phyloP scores from a whole-genome alignment of 2,329 filamentous ascomycete genomes.

The Massarina eburnea region DNA sequence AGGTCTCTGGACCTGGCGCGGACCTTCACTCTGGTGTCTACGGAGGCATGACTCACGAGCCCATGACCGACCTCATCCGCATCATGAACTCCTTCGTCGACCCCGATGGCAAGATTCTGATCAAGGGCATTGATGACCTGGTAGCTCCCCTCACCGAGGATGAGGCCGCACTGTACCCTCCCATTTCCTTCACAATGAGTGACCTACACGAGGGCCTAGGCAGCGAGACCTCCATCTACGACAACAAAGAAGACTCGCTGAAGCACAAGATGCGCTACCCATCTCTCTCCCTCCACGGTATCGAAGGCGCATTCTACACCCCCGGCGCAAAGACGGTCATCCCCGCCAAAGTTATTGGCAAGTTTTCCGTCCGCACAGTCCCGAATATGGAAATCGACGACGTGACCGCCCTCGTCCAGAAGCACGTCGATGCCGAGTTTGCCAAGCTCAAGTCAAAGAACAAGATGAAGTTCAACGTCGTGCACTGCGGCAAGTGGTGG shows the following conservation, averaged over 20 bases:
- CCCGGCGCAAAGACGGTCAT: slow-evolving; percentile 98
- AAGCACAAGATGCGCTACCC: slow-evolving; percentile 97
- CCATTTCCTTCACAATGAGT: slow-evolving; percentile 94
- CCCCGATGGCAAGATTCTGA: slow-evolving; percentile 86
- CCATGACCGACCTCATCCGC: slow-evolving; percentile 92
- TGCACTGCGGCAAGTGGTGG: slow-evolving; percentile 98
- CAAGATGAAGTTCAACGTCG: slow-evolving; percentile 74
- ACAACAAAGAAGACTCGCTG: slow-evolving; percentile 86
- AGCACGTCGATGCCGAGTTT: slow-evolving; percentile 81
- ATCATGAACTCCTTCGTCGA: slow-evolving; percentile 85
- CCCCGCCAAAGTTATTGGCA: slow-evolving; percentile 94
- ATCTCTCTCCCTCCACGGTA: slow-evolving; percentile 88
- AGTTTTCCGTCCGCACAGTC: slow-evolving; percentile 97
- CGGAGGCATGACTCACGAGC: slow-evolving; percentile 93
- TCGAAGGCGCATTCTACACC: slow-evolving; percentile 92
- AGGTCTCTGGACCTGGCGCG: slow-evolving; percentile 85
- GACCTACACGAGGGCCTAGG: slow-evolving; percentile 91
- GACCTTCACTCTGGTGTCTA: slow-evolving; percentile 98
- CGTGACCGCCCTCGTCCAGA: slow-evolving; percentile 83
- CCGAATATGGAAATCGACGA: slow-evolving; percentile 94
- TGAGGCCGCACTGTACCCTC: slow-evolving; percentile 83
- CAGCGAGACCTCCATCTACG: slow-evolving; percentile 81
- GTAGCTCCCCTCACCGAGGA: slow-evolving; percentile 86
- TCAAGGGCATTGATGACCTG: slow-evolving; percentile 91
- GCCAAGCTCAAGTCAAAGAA: slow-evolving; percentile 91